These are phyloP conservation scores for Amoebophrya sp. DNA, from an alignment of 169 alveolate genomes.

Conservation along the genomic window DNA sequence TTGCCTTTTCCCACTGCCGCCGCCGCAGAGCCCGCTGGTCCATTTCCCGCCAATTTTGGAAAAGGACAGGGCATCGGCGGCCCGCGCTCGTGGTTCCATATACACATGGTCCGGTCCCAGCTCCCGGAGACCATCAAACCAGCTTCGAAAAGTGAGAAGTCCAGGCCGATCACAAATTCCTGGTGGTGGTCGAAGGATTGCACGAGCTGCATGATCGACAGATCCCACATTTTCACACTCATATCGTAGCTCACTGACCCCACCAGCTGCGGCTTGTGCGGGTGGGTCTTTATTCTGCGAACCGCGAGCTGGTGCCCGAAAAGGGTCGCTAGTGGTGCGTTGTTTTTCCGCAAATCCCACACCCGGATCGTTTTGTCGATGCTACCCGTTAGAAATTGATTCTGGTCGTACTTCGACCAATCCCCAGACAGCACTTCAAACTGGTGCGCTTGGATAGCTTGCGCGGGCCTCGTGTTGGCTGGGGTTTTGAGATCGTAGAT, in stretches of 20 bases:
- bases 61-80: slow-evolving; percentile 25
- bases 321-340: neutral
- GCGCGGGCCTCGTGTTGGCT: neutral
- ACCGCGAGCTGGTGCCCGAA: slow-evolving; percentile 16
- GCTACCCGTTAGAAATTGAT: neutral
- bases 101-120: neutral
- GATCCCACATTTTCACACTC: neutral
- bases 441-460: neutral
- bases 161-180: neutral
- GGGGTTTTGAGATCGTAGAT: neutral
- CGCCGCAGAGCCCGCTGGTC: no score
- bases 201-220: neutral
- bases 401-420: neutral
- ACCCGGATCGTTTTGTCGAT: neutral
- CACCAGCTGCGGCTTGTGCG: neutral
- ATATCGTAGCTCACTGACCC: neutral
- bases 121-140: neutral
- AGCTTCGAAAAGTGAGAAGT: neutral
- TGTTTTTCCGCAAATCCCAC: neutral
- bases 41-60: no score
- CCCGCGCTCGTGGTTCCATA: slow-evolving; percentile 23
- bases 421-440: neutral
- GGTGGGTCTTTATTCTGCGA: neutral
- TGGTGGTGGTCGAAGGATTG: neutral
- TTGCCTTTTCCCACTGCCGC: no score